These are phyloP conservation scores for Gentiana straminea DNA, from an alignment of 257 asterid genomes.

Conservation along the genomic window DNA sequence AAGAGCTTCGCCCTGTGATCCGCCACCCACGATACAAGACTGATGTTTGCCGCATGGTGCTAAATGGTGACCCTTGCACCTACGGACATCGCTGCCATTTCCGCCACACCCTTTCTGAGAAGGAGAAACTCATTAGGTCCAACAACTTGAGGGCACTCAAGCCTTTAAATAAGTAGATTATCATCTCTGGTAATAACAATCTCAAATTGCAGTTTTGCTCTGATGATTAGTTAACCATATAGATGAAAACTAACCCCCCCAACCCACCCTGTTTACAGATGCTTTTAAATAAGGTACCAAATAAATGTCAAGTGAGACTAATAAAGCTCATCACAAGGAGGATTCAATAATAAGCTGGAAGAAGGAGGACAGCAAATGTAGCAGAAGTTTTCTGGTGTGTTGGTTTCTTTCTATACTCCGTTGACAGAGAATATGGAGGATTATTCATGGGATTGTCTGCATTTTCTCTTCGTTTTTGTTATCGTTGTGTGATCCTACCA, in stretches of 20 bases:
- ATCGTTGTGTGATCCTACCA: no score
- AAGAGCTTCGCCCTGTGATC: constrained; percentile 66
- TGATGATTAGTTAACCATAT: not conserved
- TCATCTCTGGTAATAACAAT: not conserved
- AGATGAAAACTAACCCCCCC: not conserved
- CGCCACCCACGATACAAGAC: constrained; percentile 92
- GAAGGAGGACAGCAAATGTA: no score
- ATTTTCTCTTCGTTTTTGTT: no score
- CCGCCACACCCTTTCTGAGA: constrained; percentile 54
- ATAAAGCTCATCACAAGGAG: not conserved
- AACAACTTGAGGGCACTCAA: constrained; percentile 24
- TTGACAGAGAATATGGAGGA: no score
- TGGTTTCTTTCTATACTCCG: no score
- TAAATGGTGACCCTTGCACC: constrained; percentile 54
- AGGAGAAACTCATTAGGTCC: constrained; percentile 45
- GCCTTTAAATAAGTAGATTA: constrained; percentile 11
- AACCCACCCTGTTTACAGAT: constrained; percentile 2
- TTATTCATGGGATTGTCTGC: no score
- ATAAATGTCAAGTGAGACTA: not conserved
- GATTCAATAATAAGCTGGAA: no score
- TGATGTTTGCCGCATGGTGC: constrained; percentile 77
- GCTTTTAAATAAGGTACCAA: not conserved
- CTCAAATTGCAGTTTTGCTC: not conserved
- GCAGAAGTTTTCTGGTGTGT: no score
- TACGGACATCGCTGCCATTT: constrained; percentile 92